Percentiles rank a stretch among this genome's conserved stretches.
These are phyloP conservation scores for Ogataea zsoltii DNA, from an alignment of 805 yeast genomes.

Conservation along the genomic window DNA sequence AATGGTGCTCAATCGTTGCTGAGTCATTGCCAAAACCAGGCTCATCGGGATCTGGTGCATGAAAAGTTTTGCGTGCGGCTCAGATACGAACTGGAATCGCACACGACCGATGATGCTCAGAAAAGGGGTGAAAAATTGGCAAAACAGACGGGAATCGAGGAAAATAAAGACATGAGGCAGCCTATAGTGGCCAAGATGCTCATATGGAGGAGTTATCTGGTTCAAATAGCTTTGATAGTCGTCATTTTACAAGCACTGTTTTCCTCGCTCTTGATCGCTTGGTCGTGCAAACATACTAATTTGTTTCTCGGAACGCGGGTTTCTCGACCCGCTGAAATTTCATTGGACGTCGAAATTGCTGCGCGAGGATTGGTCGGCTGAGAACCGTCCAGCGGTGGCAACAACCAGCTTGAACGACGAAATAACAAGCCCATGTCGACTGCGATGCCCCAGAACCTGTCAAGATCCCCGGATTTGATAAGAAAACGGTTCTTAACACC, in stretches of 20 bases:
- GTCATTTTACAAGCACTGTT: background rate
- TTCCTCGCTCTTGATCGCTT: background rate
- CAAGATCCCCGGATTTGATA: constrained; percentile 6
- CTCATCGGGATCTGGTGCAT: constrained; percentile 6
- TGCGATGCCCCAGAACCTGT: background rate
- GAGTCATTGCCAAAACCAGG: background rate
- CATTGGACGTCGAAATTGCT: constrained; percentile 4
- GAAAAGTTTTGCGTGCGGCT: constrained; percentile 14
- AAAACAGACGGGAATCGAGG: background rate
- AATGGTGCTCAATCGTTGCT: background rate
- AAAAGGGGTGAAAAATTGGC: background rate
- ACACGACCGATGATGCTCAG: background rate
- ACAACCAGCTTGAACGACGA: background rate
- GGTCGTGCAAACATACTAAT: background rate
- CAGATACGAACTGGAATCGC: constrained; percentile 2
- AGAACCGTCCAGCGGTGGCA: background rate
- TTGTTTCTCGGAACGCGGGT: constrained; percentile 3
- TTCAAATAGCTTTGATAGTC: too few species aligned
- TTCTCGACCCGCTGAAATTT: constrained; percentile 2
- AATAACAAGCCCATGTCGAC: background rate
- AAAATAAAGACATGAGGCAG: too few species aligned
- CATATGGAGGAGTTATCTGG: too few species aligned
- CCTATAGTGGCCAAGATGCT: too few species aligned
- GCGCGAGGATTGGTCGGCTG: constrained; percentile 6
- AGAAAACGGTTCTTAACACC: constrained; percentile 4